Evolutionary conservation across 768 basidiomycete species (phyloP).

Genomic region (Flagelloscypha sp.): DNA sequence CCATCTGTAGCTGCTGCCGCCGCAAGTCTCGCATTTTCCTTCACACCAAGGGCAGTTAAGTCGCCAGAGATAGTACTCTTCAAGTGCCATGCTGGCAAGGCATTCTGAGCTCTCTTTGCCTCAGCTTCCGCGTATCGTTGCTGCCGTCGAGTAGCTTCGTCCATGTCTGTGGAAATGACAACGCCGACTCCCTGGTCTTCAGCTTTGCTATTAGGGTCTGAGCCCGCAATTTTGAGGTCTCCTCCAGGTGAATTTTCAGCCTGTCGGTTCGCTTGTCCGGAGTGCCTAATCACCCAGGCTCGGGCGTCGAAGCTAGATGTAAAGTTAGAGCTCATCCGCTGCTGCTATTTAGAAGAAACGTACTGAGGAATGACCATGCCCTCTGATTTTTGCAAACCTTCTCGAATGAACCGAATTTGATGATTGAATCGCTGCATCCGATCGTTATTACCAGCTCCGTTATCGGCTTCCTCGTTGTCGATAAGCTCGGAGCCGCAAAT

Average conservation of each 20-base stretch:
- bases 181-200: constrained; percentile 78
- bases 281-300: constrained; percentile 72
- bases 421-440: constrained; percentile 93
- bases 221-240: constrained; percentile 68
- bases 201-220: constrained; percentile 46
- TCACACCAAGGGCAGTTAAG: constrained; percentile 77
- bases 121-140: constrained; percentile 79
- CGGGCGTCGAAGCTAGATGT: constrained; percentile 67
- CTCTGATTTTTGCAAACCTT: constrained; percentile 85
- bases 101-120: constrained; percentile 83
- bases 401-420: constrained; percentile 81
- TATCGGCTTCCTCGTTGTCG: constrained; percentile 88
- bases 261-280: constrained; percentile 53
- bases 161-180: constrained; percentile 85
- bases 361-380: constrained; percentile 78
- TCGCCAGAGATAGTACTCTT: constrained; percentile 94
- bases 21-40: constrained; percentile 55
- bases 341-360: constrained; percentile 19
- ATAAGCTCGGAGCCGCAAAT: constrained; percentile 80
- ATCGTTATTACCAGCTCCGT: constrained; percentile 79
- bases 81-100: constrained; percentile 89
- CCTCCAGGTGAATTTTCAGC: constrained; percentile 42
- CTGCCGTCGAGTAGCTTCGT: constrained; percentile 61
- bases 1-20: constrained; percentile 19
- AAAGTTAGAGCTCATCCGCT: constrained; percentile 5